Percentiles rank a stretch among this genome's conserved stretches.
phyloP scores from a whole-genome alignment of 306 rosid species.

The Quercus mongolica region DNA sequence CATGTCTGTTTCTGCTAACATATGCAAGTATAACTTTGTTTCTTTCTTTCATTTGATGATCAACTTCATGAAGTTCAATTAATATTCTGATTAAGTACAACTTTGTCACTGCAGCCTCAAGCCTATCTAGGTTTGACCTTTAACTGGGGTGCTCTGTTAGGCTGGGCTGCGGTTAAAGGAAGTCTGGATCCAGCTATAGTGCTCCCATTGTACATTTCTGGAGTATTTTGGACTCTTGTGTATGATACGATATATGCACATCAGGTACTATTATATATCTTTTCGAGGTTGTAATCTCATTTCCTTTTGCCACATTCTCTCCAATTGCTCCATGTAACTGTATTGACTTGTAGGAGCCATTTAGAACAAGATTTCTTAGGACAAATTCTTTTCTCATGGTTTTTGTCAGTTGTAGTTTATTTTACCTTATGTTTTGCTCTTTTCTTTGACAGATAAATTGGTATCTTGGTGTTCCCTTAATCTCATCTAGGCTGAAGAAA shows the following conservation, averaged over 20 bases:
- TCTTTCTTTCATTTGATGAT: conserved; percentile 3
- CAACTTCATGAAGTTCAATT: conserved; percentile 17
- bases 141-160: conserved; percentile 94
- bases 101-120: conserved; percentile 69
- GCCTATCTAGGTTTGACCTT: conserved; percentile 87
- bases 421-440: neutral
- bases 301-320: conserved; percentile 11
- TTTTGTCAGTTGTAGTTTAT: neutral
- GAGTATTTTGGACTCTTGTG: conserved; percentile 91
- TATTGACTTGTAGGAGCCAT: neutral
- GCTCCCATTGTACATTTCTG: conserved; percentile 78
- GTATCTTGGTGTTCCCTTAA: no score
- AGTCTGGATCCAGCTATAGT: conserved; percentile 73
- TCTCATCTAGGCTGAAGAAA: no score
- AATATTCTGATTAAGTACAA: conserved; percentile 14
- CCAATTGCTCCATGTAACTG: neutral
- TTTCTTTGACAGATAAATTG: neutral
- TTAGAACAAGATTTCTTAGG: neutral
- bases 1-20: conserved; percentile 13
- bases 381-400: neutral
- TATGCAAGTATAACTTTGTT: neutral
- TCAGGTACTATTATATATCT: conserved; percentile 58
- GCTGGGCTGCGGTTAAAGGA: conserved; percentile 90
- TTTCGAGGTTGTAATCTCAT: neutral
- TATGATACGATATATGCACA: conserved; percentile 95